Conservation (phyloP, 176 grass and related monocot species). For the Ampelocalamus luodianensis region DNA sequence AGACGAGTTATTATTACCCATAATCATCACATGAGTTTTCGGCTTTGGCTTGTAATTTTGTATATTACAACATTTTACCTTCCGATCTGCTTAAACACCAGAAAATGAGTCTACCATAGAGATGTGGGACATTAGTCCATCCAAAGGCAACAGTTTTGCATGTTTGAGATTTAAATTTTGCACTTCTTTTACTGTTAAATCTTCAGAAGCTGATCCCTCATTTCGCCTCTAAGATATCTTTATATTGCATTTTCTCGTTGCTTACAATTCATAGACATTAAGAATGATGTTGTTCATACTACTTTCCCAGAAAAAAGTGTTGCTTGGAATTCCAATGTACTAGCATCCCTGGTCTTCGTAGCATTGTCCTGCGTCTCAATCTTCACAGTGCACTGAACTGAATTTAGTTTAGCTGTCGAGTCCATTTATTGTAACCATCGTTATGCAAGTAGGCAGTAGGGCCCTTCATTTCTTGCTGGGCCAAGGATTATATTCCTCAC, state of each 20-base stretch:
- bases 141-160: conserved; percentile 3
- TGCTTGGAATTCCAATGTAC: conserved; percentile 2
- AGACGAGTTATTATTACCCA: conserved; percentile 41
- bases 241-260: background rate
- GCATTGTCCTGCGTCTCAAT: conserved; percentile 27
- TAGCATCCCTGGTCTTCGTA: conserved; percentile 10
- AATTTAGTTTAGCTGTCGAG: conserved; percentile 27
- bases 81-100: background rate
- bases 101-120: conserved; percentile 3
- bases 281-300: background rate
- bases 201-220: conserved; percentile 25
- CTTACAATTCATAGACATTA: conserved; percentile 4
- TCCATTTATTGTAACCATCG: conserved; percentile 37
- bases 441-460: conserved; percentile 43
- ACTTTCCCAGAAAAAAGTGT: background rate
- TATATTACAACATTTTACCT: conserved; percentile 2
- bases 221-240: conserved; percentile 9
- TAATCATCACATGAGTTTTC: conserved; percentile 28
- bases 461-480: conserved; percentile 43
- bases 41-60: conserved; percentile 34
- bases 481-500: conserved; percentile 45
- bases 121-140: background rate
- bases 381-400: conserved; percentile 33
- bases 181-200: background rate
- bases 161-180: background rate